Percentiles rank a stretch among this genome's conserved stretches.
These are phyloP conservation scores for Leptographium flavum DNA, from an alignment of 2,329 filamentous ascomycete genomes.

Conservation along the genomic window DNA sequence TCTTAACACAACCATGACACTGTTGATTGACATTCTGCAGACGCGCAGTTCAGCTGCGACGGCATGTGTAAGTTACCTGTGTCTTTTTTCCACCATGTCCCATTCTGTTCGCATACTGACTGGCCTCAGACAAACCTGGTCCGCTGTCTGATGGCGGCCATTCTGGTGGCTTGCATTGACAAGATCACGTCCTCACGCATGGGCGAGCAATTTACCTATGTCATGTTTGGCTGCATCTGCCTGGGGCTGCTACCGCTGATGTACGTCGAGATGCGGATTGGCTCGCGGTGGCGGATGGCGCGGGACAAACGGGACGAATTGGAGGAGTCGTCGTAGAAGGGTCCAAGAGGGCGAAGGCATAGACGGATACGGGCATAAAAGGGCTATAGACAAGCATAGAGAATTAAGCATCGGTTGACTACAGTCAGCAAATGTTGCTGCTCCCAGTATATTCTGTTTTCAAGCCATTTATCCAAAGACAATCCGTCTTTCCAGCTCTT, in stretches of 20 bases:
- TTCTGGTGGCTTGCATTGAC: not conserved
- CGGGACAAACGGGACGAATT: not conserved
- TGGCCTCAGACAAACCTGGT: not conserved
- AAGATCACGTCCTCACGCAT: not conserved
- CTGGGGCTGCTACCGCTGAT: not conserved
- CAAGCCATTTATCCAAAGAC: too few relatives aligned
- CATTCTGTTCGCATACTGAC: not conserved
- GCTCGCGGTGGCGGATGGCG: not conserved
- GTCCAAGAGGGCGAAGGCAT: too few relatives aligned
- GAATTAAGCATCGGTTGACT: too few relatives aligned
- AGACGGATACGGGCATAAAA: too few relatives aligned
- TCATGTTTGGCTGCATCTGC: not conserved
- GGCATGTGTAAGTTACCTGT: slow-evolving; percentile 11
- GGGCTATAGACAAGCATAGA: too few relatives aligned
- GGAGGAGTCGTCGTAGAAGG: not conserved
- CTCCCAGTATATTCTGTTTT: too few relatives aligned
- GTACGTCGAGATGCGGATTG: not conserved
- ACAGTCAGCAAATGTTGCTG: too few relatives aligned
- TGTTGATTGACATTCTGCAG: slow-evolving; percentile 19
- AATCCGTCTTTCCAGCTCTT: too few relatives aligned
- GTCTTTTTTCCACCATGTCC: not conserved
- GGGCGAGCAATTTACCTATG: not conserved
- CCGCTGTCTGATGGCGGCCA: not conserved
- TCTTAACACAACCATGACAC: slow-evolving; percentile 18
- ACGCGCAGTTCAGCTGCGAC: slow-evolving; percentile 16